Evolutionary conservation across 129 eudicot species (phyloP), one percentile per base, ranked within the genome.

Genomic region (Saposhnikovia divaricata): DNA sequence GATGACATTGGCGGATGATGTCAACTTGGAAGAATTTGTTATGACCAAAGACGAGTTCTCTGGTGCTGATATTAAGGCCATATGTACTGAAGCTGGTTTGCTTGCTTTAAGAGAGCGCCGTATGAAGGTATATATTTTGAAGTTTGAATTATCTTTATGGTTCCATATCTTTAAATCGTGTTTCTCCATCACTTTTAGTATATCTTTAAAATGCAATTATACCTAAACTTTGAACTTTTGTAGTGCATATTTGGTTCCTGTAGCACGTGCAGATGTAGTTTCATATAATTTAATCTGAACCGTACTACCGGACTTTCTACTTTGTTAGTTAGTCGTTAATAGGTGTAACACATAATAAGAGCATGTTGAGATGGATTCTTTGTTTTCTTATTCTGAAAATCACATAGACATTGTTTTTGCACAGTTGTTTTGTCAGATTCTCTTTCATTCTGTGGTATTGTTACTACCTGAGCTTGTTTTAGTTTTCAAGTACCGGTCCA

Each of bases 71-170:
- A 89, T 89, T 42, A 87, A 87, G 84, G 93, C 93, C 47, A 89
- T 89, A 72, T 89, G 93, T 71, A 87, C 90, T 39, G 93, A 89
- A 87, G 93, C 93, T 79, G 93, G 93, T 57, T 79, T 89, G 86
- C 89, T 87, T 66, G 93, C 93, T 43, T 47, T 89, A 25, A 82
- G 93, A 79, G 90, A 89, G 80, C 90, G 90, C 6, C 89, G 93
- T 40, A 89, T 89, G 90, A 89, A 89, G 90, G 92, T 89, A 81
- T 71, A 12, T 61, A 2, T 13, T 66, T 12, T 11, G 72, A 13
- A 44, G 40, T 28, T 28, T 27, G 0, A 2, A 55, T 55, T 55
- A 0, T 9, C 47, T 44, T 44, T 44, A 44, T 44, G 47, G 47
- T 9, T 44, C 63, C 38, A n/a, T 63, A 9, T 13, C 6, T 12